A percentile compares a stretch with the other conserved stretches of the same genome.
These are phyloP conservation scores for Baudoinia panamericana DNA, from an alignment of 495 filamentous ascomycete genomes.

Conservation along the genomic window DNA sequence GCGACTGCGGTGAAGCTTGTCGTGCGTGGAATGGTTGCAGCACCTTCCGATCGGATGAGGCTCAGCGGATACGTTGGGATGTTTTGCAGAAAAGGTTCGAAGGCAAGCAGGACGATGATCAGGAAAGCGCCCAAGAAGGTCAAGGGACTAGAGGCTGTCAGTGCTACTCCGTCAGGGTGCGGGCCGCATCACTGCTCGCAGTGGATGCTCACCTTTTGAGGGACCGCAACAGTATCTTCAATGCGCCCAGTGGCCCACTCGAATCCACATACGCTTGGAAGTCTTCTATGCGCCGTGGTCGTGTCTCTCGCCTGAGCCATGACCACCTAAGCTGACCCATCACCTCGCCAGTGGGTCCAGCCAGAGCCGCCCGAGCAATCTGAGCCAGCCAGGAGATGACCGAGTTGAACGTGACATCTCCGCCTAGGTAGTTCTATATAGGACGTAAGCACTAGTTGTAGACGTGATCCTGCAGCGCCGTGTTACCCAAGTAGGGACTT, in stretches of 20 bases:
- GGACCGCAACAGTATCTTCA: slow-evolving; percentile 29
- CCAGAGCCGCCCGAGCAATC: slow-evolving; percentile 24
- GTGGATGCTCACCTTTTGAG: too few relatives aligned
- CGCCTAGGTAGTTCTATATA: too few relatives aligned
- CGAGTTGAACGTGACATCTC: slow-evolving; percentile 23
- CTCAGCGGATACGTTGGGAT: slow-evolving; percentile 5
- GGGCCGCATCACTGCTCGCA: too few relatives aligned
- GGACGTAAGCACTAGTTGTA: too few relatives aligned
- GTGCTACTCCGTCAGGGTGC: too few relatives aligned
- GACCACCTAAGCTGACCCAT: slow-evolving; percentile 33
- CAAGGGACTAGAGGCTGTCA: slow-evolving; percentile 1
- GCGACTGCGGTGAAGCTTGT: background rate
- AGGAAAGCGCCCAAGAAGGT: slow-evolving; percentile 4
- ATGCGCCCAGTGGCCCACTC: slow-evolving; percentile 30
- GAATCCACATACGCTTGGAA: slow-evolving; percentile 31
- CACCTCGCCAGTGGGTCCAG: slow-evolving; percentile 22
- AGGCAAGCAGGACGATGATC: background rate
- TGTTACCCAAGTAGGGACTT: slow-evolving; percentile 3
- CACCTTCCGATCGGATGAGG: background rate
- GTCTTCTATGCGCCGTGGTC: slow-evolving; percentile 19
- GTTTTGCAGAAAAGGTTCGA: slow-evolving; percentile 9
- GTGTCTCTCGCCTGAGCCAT: slow-evolving; percentile 22
- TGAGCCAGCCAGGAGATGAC: slow-evolving; percentile 29
- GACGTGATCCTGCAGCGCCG: too few relatives aligned
- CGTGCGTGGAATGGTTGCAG: background rate